These are phyloP conservation scores for Xanthoconium purpureum DNA, from an alignment of 768 basidiomycete species.

Conservation along the genomic window DNA sequence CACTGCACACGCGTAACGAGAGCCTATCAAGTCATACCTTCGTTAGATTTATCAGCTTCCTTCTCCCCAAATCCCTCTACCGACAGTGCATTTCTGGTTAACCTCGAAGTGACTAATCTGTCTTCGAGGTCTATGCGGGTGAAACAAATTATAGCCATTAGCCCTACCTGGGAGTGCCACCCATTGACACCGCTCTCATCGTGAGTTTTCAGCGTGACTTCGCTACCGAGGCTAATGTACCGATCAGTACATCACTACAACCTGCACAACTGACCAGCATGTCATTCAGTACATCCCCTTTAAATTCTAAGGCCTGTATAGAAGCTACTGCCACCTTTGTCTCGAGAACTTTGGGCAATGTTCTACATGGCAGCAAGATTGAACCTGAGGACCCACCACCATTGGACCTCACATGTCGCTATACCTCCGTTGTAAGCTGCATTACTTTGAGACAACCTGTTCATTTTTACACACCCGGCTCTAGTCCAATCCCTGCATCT, in stretches of 20 bases:
- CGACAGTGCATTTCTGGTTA: conserved; percentile 50
- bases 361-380: conserved; percentile 48
- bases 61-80: conserved; percentile 49
- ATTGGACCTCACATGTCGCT: conserved; percentile 50
- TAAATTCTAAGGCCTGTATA: conserved; percentile 37
- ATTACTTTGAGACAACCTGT: background rate
- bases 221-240: conserved; percentile 3
- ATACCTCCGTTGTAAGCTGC: conserved; percentile 43
- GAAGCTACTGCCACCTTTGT: conserved; percentile 51
- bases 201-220: conserved; percentile 38
- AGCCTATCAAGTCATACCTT: conserved; percentile 55
- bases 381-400: conserved; percentile 47
- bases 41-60: conserved; percentile 51
- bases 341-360: conserved; percentile 43
- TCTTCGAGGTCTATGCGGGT: conserved; percentile 43
- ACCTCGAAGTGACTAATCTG: conserved; percentile 56
- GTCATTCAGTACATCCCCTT: conserved; percentile 40
- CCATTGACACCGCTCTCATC: conserved; percentile 34
- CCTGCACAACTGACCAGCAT: conserved; percentile 49
- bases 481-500: conserved; percentile 14
- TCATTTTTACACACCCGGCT: background rate
- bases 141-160: conserved; percentile 59
- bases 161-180: conserved; percentile 64
- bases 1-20: conserved; percentile 54
- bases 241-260: conserved; percentile 40